Evolutionary conservation across 345 rosid species (phyloP).

Genomic region (Iberis pinnata): DNA sequence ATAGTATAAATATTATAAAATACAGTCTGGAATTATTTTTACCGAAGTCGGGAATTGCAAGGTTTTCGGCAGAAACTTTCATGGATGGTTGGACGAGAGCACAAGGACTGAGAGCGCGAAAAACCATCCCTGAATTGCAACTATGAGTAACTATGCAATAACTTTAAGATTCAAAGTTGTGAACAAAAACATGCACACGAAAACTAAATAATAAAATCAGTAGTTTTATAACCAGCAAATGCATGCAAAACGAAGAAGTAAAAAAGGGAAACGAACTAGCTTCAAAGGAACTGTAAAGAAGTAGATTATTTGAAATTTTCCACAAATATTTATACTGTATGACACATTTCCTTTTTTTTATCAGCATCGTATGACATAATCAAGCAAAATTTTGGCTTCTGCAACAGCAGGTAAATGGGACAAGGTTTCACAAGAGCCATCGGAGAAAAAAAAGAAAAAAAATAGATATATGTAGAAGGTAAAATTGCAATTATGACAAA

Average conservation of each 20-base stretch:
- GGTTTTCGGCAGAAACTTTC: slow-evolving; percentile 41
- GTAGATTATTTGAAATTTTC: neutral
- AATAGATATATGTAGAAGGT: slow-evolving; percentile 2
- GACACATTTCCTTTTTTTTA: too few relatives aligned
- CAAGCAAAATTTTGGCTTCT: slow-evolving; percentile 1
- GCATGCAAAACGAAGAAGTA: neutral
- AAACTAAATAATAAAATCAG: neutral
- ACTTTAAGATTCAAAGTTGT: neutral
- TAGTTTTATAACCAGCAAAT: slow-evolving; percentile 4
- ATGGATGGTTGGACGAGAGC: slow-evolving; percentile 91
- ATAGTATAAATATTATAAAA: neutral
- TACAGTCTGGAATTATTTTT: slow-evolving; percentile 15
- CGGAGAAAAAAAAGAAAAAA: slow-evolving; percentile 2
- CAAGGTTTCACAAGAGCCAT: slow-evolving; percentile 7
- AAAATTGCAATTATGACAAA: neutral
- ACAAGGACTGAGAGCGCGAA: slow-evolving; percentile 72
- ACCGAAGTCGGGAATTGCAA: slow-evolving; percentile 73
- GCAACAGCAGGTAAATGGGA: neutral
- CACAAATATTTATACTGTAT: too few relatives aligned
- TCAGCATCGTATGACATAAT: slow-evolving; percentile 10
- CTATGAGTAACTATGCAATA: slow-evolving; percentile 14
- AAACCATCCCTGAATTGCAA: slow-evolving; percentile 77
- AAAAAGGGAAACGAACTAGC: slow-evolving; percentile 3
- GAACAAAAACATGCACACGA: slow-evolving; percentile 6
- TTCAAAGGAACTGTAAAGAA: neutral